These are phyloP conservation scores for apple (Malus domestica) DNA, from an alignment of 306 rosid species.

Conservation along the genomic window ASM211411v1 NC_041800.1:3661501-3662000, in stretches of 20 bases:
- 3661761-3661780: not conserved
- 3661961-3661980: not conserved
- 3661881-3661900: not conserved
- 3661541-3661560: slow-evolving; percentile 59
- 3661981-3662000: not conserved
- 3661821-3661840: not conserved
- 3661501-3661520: slow-evolving; percentile 66
- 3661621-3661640: slow-evolving; percentile 83
- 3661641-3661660: slow-evolving; percentile 54
- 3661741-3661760: not conserved
- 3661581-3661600: slow-evolving; percentile 75
- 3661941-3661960: not conserved
- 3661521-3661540: slow-evolving; percentile 54
- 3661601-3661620: slow-evolving; percentile 82
- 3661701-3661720: slow-evolving; percentile 77
- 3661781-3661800: not conserved
- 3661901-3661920: not conserved
- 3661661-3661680: slow-evolving; percentile 63
- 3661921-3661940: not conserved
- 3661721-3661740: slow-evolving; percentile 72
- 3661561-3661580: slow-evolving; percentile 59
- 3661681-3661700: slow-evolving; percentile 89
- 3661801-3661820: not conserved
- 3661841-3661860: not conserved
- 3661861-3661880: not conserved